Conservation (phyloP, 2,329 filamentous ascomycete species). For the Westerdykella aurantiaca region DNA sequence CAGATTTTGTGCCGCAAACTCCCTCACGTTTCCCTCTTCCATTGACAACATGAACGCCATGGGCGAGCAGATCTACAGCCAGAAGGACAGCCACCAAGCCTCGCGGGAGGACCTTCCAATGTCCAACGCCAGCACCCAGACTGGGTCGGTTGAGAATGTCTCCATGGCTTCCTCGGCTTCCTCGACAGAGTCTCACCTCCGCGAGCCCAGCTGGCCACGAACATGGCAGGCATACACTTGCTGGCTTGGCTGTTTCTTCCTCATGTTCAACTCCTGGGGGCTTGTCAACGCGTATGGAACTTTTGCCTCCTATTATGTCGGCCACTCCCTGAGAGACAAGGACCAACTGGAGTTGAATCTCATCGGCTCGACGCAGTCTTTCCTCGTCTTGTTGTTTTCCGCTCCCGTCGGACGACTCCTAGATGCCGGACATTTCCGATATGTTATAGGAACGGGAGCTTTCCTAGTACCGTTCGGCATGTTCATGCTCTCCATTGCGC, state of each 20-base stretch:
- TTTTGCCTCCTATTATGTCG: slow-evolving; percentile 46
- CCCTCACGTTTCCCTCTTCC: neutral
- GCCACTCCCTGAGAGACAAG: slow-evolving; percentile 38
- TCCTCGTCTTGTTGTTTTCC: slow-evolving; percentile 43
- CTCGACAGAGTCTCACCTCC: slow-evolving; percentile 9
- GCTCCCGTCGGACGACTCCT: slow-evolving; percentile 45
- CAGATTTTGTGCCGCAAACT: too few relatives aligned
- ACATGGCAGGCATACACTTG: slow-evolving; percentile 43
- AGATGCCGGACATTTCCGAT: slow-evolving; percentile 42
- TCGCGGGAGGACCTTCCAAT: slow-evolving; percentile 18
- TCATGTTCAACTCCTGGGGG: slow-evolving; percentile 49
- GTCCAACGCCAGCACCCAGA: slow-evolving; percentile 18
- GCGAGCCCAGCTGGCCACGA: slow-evolving; percentile 41
- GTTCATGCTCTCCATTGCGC: slow-evolving; percentile 41
- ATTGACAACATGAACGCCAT: neutral
- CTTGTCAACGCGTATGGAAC: slow-evolving; percentile 48
- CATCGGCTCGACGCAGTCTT: slow-evolving; percentile 45
- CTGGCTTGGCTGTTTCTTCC: slow-evolving; percentile 45
- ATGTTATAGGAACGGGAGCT: slow-evolving; percentile 39
- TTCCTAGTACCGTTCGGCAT: slow-evolving; percentile 41
- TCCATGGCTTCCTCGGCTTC: slow-evolving; percentile 13
- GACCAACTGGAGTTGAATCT: slow-evolving; percentile 43
- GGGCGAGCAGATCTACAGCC: slow-evolving; percentile 3
- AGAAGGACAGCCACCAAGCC: slow-evolving; percentile 17
- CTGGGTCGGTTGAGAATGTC: slow-evolving; percentile 19